phyloP scores from a whole-genome alignment of 2,329 filamentous ascomycete genomes.

The Colletotrichum graminicola region DNA sequence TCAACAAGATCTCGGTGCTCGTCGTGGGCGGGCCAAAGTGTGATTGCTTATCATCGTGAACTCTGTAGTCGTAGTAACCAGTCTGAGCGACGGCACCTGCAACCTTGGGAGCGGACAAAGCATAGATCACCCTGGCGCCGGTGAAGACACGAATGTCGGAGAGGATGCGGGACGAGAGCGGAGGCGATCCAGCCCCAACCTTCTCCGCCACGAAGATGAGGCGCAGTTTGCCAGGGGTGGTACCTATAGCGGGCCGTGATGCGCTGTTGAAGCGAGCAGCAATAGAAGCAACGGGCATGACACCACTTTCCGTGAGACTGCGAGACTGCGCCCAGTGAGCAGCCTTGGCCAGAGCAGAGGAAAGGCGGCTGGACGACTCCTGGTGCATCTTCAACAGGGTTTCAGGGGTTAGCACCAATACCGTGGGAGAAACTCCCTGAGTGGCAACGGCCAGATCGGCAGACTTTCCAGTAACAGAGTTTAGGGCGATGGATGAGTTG shows the following conservation, averaged over 20 bases:
- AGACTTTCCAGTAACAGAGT: conserved; percentile 82
- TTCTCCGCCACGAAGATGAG: conserved; percentile 85
- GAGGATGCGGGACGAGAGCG: conserved; percentile 76
- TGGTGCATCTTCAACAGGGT: conserved; percentile 77
- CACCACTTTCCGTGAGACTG: conserved; percentile 75
- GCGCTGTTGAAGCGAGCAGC: conserved; percentile 60
- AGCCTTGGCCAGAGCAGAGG: conserved; percentile 73
- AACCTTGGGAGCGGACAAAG: conserved; percentile 83
- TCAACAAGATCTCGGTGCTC: conserved; percentile 81
- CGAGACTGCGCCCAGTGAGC: conserved; percentile 80
- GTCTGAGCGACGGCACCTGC: conserved; percentile 92
- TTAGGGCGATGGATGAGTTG: conserved; percentile 88
- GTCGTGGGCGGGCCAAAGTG: conserved; percentile 89
- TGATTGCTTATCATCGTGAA: conserved; percentile 57
- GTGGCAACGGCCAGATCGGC: conserved; percentile 80
- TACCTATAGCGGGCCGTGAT: conserved; percentile 71
- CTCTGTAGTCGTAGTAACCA: conserved; percentile 87
- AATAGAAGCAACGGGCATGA: conserved; percentile 76
- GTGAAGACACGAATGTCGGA: conserved; percentile 87
- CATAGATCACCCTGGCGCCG: conserved; percentile 84
- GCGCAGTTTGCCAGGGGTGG: conserved; percentile 79
- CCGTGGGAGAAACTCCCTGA: conserved; percentile 81
- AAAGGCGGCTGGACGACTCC: conserved; percentile 69
- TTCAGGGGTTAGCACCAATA: conserved; percentile 82
- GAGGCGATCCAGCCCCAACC: conserved; percentile 70